Conservation (phyloP, 352 stramenopile genomes). For the Phytopythium delawarense region DNA sequence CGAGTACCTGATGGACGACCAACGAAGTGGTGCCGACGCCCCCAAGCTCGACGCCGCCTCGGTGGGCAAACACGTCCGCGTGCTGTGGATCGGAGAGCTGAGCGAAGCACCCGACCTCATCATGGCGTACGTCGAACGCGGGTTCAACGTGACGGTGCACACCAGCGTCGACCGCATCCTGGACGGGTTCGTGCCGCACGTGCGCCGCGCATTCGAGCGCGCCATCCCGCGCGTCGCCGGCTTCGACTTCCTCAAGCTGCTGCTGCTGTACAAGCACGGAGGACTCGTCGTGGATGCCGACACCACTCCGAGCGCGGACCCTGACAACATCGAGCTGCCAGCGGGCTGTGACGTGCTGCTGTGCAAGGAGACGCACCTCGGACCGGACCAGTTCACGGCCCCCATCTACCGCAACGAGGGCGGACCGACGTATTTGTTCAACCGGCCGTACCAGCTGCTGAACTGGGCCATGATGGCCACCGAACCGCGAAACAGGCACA, state of each 20-base stretch:
- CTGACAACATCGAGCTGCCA: neutral
- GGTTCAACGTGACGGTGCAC: slow-evolving; percentile 11
- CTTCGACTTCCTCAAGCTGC: slow-evolving; percentile 17
- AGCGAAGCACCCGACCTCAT: neutral
- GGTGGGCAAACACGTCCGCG: slow-evolving; percentile 8
- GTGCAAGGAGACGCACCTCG: slow-evolving; percentile 10
- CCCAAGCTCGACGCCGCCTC: neutral
- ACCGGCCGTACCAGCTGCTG: slow-evolving; percentile 13
- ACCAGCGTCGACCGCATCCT: slow-evolving; percentile 11
- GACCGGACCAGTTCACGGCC: neutral
- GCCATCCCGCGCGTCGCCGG: slow-evolving; percentile 11
- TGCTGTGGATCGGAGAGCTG: slow-evolving; percentile 18
- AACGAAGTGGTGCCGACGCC: neutral
- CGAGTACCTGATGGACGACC: neutral
- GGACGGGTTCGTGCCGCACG: slow-evolving; percentile 10
- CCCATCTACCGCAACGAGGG: neutral
- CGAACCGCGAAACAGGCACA: slow-evolving; percentile 8
- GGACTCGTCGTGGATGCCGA: slow-evolving; percentile 12
- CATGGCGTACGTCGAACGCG: neutral
- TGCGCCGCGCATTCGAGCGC: slow-evolving; percentile 7
- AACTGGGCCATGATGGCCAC: slow-evolving; percentile 13
- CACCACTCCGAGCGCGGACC: neutral
- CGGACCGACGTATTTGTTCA: slow-evolving; percentile 3
- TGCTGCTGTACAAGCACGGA: slow-evolving; percentile 15
- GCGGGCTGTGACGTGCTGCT: slow-evolving; percentile 9